phyloP scores from a whole-genome alignment of 1,139 yeast species.

The Torulaspora globosa region DNA sequence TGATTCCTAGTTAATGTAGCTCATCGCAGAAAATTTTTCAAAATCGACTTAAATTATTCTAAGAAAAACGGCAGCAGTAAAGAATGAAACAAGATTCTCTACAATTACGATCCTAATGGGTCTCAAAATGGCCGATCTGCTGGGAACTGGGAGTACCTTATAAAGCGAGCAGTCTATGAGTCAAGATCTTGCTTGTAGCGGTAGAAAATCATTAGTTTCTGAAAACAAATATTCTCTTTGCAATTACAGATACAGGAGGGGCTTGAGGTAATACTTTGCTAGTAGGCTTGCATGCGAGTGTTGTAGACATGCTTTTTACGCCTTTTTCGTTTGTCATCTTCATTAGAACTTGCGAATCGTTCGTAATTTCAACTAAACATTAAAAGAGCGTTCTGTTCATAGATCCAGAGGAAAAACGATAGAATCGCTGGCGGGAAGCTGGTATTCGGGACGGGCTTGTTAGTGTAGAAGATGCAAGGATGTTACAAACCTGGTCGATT shows the following conservation, averaged over 20 bases:
- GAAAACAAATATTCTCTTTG: no score
- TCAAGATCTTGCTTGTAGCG: no score
- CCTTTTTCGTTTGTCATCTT: not conserved
- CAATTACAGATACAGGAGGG: no score
- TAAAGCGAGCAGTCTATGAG: no score
- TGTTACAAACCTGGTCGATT: not conserved
- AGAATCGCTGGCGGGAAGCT: not conserved
- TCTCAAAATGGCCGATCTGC: no score
- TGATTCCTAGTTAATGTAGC: not conserved
- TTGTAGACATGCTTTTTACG: not conserved
- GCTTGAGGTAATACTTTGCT: no score
- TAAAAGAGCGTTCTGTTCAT: not conserved
- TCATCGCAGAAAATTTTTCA: slow-evolving; percentile 10
- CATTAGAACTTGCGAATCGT: not conserved
- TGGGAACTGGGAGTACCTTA: no score
- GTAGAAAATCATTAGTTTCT: no score
- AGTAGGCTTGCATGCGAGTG: not conserved
- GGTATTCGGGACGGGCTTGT: no score
- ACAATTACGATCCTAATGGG: no score
- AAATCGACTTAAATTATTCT: not conserved
- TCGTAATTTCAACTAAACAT: not conserved
- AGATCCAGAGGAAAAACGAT: not conserved
- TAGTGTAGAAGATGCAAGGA: not conserved
- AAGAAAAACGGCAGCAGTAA: no score
- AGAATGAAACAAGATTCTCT: no score